Evolutionary conservation across 2,329 filamentous ascomycete genomes (phyloP).

Genomic region (Botryotinia convoluta): DNA sequence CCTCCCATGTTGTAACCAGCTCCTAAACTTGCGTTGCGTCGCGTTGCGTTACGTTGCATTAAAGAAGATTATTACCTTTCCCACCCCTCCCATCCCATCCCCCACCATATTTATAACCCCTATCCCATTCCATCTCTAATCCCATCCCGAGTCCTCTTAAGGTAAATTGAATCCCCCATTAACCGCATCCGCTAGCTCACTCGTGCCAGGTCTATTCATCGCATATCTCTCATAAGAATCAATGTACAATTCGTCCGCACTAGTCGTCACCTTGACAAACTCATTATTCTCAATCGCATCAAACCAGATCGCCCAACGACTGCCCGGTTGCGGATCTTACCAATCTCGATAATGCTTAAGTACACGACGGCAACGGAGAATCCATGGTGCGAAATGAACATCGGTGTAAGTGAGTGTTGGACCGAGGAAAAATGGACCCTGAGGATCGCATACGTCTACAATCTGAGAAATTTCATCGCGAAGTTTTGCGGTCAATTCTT

Average conservation of each 20-base stretch:
- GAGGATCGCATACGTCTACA: slow-evolving; percentile 38
- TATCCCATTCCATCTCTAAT: neutral
- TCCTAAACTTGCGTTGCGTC: neutral
- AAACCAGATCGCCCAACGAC: slow-evolving; percentile 41
- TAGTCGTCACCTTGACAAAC: slow-evolving; percentile 41
- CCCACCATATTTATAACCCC: neutral
- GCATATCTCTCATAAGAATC: slow-evolving; percentile 70
- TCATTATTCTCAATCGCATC: slow-evolving; percentile 41
- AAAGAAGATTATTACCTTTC: neutral
- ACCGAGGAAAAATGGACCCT: slow-evolving; percentile 40
- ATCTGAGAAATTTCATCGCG: slow-evolving; percentile 58
- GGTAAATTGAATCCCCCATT: slow-evolving; percentile 48
- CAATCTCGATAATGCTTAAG: slow-evolving; percentile 42
- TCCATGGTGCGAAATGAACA: slow-evolving; percentile 43
- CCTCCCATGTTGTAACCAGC: neutral
- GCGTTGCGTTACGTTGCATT: neutral
- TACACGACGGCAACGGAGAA: slow-evolving; percentile 41
- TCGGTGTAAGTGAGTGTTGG: slow-evolving; percentile 41
- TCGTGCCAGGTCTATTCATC: slow-evolving; percentile 58
- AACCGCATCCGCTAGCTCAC: slow-evolving; percentile 56
- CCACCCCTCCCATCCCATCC: neutral
- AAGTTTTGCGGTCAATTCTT: slow-evolving; percentile 58
- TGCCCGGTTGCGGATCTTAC: slow-evolving; percentile 39
- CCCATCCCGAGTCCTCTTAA: slow-evolving; percentile 12
- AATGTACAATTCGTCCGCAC: slow-evolving; percentile 55